Evolutionary conservation across 1,284 basidiomycete species (phyloP).

Genomic region (Trichosporon faecale): DNA sequence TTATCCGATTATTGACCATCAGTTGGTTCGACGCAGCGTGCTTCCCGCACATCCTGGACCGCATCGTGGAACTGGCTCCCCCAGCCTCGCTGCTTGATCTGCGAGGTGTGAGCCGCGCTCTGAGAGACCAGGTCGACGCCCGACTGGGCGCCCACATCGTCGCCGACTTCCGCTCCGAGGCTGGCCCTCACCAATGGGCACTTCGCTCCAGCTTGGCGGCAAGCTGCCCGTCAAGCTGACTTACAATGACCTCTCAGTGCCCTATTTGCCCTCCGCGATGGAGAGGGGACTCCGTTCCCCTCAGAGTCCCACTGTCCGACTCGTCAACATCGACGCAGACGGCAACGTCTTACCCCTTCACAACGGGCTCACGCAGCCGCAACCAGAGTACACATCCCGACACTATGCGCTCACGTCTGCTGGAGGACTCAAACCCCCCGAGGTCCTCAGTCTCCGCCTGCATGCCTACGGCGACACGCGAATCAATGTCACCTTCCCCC

Average conservation of each 20-base stretch:
- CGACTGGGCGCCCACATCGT: not conserved
- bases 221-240: not conserved
- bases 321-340: not conserved
- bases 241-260: not conserved
- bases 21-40: not conserved
- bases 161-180: not conserved
- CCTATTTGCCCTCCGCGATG: not conserved
- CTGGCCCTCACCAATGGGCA: not conserved
- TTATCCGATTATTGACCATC: not conserved
- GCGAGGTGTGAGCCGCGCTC: not conserved
- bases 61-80: constrained; percentile 9
- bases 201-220: not conserved
- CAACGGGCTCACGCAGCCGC: not conserved
- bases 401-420: not conserved
- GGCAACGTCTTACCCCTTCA: not conserved
- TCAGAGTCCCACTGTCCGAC: not conserved
- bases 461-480: not conserved
- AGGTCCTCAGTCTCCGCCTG: not conserved
- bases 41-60: constrained; percentile 17
- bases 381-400: not conserved
- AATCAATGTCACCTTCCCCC: constrained; percentile 1
- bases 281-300: not conserved
- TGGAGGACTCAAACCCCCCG: not conserved
- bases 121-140: not conserved
- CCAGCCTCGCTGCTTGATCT: not conserved